Evolutionary conservation across 2,329 filamentous ascomycete genomes (phyloP).

Genomic region (Colletotrichum theobromicola): DNA sequence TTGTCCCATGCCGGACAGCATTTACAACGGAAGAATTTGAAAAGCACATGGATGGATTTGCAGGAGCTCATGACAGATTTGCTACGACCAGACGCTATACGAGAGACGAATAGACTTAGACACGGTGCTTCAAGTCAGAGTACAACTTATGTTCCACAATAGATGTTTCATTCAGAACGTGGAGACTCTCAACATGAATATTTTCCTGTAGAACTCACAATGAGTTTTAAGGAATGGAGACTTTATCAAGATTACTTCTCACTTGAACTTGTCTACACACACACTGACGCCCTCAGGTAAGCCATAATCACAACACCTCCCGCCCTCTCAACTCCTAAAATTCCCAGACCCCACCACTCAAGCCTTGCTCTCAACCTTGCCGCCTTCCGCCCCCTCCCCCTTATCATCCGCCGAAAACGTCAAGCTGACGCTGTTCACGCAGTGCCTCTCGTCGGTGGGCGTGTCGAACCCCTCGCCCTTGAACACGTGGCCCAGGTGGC

Average conservation of each 20-base stretch:
- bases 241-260: background rate
- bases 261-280: background rate
- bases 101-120: background rate
- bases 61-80: background rate
- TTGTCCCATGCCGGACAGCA: background rate
- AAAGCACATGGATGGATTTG: background rate
- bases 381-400: constrained; percentile 31
- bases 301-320: background rate
- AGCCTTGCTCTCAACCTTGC: constrained; percentile 36
- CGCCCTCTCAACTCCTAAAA: background rate
- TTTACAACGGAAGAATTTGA: background rate
- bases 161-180: background rate
- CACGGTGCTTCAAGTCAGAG: background rate
- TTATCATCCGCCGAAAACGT: constrained; percentile 77
- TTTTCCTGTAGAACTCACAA: background rate
- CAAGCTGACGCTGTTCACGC: constrained; percentile 91
- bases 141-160: background rate
- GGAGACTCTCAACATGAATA: background rate
- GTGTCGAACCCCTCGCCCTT: constrained; percentile 85
- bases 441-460: constrained; percentile 95
- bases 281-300: background rate
- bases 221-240: background rate
- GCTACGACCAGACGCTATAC: background rate
- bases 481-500: constrained; percentile 89
- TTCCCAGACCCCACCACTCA: constrained; percentile 10